Percentiles rank a stretch among this genome's conserved stretches.
phyloP scores from a whole-genome alignment of 1,139 yeast species.

The Debaryomyces subglobosus region DNA sequence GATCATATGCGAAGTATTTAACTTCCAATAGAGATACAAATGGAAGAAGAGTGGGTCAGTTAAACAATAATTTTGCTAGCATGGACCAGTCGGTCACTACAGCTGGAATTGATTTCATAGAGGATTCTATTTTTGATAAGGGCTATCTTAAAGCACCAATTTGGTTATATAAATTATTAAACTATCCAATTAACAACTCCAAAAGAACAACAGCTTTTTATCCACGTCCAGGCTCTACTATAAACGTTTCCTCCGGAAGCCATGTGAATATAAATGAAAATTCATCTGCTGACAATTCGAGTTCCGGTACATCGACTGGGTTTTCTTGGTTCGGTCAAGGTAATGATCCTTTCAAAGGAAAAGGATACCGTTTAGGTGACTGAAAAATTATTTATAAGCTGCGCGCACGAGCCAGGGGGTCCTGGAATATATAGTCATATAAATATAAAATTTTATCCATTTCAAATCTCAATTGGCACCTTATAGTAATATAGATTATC shows the following conservation, averaged over 20 bases:
- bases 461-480: neutral
- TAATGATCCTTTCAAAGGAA: conserved; percentile 30
- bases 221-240: conserved; percentile 8
- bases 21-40: conserved; percentile 11
- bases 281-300: conserved; percentile 1
- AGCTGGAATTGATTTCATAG: conserved; percentile 24
- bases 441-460: neutral
- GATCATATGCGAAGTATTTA: conserved; percentile 40
- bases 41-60: conserved; percentile 40
- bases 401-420: conserved; percentile 4
- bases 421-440: conserved; percentile 2
- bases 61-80: conserved; percentile 11
- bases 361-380: conserved; percentile 40
- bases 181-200: conserved; percentile 33
- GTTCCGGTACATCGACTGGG: conserved; percentile 10
- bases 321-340: conserved; percentile 22
- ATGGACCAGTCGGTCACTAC: conserved; percentile 8
- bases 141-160: conserved; percentile 50
- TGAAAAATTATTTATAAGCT: conserved; percentile 11
- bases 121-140: conserved; percentile 42
- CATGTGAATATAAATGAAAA: conserved; percentile 1
- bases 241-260: neutral
- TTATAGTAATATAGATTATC: neutral
- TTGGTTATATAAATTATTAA: conserved; percentile 35
- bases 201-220: conserved; percentile 36